phyloP scores from a whole-genome alignment of 2,329 filamentous ascomycete genomes.

The Fusarium algeriense region DNA sequence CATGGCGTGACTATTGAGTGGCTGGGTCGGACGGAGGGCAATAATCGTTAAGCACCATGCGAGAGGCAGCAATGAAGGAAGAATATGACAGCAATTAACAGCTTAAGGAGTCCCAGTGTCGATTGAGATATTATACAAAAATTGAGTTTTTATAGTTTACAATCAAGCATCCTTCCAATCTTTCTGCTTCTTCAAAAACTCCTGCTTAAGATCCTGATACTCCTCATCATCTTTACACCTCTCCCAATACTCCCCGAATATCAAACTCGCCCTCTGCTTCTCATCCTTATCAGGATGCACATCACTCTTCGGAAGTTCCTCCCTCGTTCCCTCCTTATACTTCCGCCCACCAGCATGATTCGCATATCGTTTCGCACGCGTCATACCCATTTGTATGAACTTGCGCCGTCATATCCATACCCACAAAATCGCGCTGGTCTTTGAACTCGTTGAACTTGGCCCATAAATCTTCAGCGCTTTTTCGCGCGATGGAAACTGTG shows the following conservation, averaged over 20 bases:
- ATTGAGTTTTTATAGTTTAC: background rate
- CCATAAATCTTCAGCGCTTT: constrained; percentile 63
- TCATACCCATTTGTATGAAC: constrained; percentile 76
- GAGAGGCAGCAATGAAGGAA: too few relatives aligned
- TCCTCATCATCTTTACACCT: constrained; percentile 39
- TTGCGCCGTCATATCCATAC: constrained; percentile 74
- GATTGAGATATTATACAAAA: too few relatives aligned
- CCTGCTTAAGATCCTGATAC: constrained; percentile 30
- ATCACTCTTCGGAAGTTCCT: constrained; percentile 32
- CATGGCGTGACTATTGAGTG: background rate
- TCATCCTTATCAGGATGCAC: constrained; percentile 34
- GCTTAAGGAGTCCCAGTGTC: too few relatives aligned
- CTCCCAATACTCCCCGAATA: constrained; percentile 40
- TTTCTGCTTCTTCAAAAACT: constrained; percentile 27
- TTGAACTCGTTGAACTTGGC: constrained; percentile 65
- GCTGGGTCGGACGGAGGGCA: background rate
- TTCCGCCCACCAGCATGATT: constrained; percentile 68
- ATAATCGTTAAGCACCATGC: too few relatives aligned
- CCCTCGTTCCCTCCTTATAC: constrained; percentile 51
- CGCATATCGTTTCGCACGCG: constrained; percentile 69
- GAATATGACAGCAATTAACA: too few relatives aligned
- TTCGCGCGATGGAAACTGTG: constrained; percentile 41
- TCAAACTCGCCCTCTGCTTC: constrained; percentile 36
- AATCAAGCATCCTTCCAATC: background rate
- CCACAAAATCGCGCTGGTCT: constrained; percentile 67